phyloP scores from a whole-genome alignment of 495 filamentous ascomycete species.

The Penicillium tannophilum region DNA sequence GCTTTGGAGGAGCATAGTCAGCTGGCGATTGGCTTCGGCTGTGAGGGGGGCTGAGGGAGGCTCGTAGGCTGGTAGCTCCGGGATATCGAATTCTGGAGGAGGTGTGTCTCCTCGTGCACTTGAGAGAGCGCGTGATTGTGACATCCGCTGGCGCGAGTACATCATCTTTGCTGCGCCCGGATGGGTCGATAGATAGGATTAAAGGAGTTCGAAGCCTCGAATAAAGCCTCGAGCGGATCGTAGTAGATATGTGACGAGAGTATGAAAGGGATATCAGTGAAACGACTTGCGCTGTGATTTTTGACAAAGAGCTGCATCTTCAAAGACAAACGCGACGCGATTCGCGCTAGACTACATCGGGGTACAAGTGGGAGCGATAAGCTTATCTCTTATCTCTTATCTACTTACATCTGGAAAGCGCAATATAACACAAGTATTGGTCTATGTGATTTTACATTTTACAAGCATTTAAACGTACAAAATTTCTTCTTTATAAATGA shows the following conservation, averaged over 20 bases:
- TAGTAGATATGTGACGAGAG: not conserved
- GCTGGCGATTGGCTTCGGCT: slow-evolving; percentile 30
- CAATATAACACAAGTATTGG: no score
- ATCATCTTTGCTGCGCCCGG: slow-evolving; percentile 3
- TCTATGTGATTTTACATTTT: not conserved
- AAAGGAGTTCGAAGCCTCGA: not conserved
- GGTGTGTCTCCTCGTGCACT: slow-evolving; percentile 2
- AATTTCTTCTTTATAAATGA: not conserved
- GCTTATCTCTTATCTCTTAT: slow-evolving; percentile 20
- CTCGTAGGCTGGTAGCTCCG: slow-evolving; percentile 60
- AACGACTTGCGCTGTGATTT: not conserved
- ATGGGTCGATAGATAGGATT: not conserved
- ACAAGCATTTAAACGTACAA: not conserved
- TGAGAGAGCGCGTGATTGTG: slow-evolving; percentile 10
- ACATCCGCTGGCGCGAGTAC: slow-evolving; percentile 20
- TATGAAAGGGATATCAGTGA: not conserved
- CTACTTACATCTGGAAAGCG: not conserved
- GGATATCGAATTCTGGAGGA: slow-evolving; percentile 9
- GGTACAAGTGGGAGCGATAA: slow-evolving; percentile 30
- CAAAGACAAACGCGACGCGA: slow-evolving; percentile 36
- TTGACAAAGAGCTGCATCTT: not conserved
- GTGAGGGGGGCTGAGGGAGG: slow-evolving; percentile 54
- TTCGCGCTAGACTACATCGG: slow-evolving; percentile 37
- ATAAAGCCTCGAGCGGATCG: no score
- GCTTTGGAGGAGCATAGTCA: slow-evolving; percentile 35